Percentiles rank a stretch among this genome's conserved stretches.
phyloP scores from a whole-genome alignment of 805 yeast species.

The Yarrowia yakushimensis region DNA sequence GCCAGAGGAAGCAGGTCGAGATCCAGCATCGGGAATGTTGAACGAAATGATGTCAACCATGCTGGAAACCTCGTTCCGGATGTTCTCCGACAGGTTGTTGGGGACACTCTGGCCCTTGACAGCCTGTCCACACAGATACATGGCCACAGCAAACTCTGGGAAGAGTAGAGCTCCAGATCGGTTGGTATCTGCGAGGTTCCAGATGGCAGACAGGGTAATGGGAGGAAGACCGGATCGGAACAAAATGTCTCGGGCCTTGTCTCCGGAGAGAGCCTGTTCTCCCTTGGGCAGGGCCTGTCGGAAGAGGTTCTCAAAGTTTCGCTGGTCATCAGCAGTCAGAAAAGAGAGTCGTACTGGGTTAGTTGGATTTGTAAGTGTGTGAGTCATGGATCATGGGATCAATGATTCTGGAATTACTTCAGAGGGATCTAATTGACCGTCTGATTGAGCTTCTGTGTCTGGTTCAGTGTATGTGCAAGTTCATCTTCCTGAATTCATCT shows the following conservation, averaged over 20 bases:
- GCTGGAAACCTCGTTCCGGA: conserved; percentile 79
- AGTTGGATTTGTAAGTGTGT: background rate
- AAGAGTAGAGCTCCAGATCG: conserved; percentile 80
- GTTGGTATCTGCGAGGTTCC: conserved; percentile 89
- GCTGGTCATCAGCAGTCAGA: conserved; percentile 79
- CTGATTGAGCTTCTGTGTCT: no score
- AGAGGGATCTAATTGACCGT: no score
- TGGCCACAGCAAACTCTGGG: conserved; percentile 91
- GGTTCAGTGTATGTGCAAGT: no score
- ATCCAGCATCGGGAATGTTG: conserved; percentile 54
- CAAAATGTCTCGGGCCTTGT: conserved; percentile 72
- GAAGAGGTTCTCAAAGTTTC: conserved; percentile 79
- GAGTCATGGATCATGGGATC: no score
- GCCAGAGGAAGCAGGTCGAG: background rate
- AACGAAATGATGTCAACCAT: conserved; percentile 87
- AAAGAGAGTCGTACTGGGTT: conserved; percentile 64
- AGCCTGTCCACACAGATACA: conserved; percentile 77
- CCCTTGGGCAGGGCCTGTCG: conserved; percentile 65
- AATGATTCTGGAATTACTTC: no score
- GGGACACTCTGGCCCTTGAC: conserved; percentile 80
- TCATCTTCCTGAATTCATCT: no score
- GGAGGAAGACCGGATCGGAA: conserved; percentile 77
- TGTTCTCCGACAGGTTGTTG: conserved; percentile 60
- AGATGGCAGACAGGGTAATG: conserved; percentile 71
- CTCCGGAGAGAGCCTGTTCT: conserved; percentile 53